Evolutionary conservation across 495 filamentous ascomycete genomes (phyloP).

Genomic region (Lindgomyces ingoldianus): DNA sequence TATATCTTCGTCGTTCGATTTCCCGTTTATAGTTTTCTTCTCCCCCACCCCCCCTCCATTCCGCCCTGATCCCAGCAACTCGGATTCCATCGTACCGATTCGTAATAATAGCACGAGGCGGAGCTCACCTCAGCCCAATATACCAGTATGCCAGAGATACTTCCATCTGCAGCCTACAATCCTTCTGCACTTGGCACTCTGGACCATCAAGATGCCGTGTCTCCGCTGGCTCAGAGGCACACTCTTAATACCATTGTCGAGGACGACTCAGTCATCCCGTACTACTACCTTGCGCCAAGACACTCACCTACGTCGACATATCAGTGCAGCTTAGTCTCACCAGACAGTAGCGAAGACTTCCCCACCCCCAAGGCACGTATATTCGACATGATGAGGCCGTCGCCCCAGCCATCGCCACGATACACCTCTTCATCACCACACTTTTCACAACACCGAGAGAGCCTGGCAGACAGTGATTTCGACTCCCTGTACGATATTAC

Average conservation of each 20-base stretch:
- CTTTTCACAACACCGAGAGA: conserved; percentile 50
- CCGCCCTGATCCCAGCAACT: conserved; percentile 3
- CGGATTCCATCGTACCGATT: conserved; percentile 31
- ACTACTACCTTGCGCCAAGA: conserved; percentile 38
- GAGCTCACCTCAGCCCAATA: conserved; percentile 42
- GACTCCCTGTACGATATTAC: conserved; percentile 86
- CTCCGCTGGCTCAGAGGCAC: conserved; percentile 66
- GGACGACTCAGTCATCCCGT: conserved; percentile 55
- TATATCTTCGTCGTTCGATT: conserved; percentile 6
- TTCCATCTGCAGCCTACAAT: conserved; percentile 61
- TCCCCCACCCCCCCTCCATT: neutral
- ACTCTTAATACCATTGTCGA: conserved; percentile 78
- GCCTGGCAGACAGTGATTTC: conserved; percentile 64
- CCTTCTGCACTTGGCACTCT: conserved; percentile 60
- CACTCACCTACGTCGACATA: conserved; percentile 34
- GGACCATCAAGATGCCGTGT: conserved; percentile 21
- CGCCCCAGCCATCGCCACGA: conserved; percentile 47
- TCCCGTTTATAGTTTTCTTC: conserved; percentile 25
- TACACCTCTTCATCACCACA: conserved; percentile 51
- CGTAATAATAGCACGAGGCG: conserved; percentile 41
- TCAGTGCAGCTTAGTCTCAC: conserved; percentile 26
- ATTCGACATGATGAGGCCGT: conserved; percentile 22
- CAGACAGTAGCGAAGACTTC: conserved; percentile 28
- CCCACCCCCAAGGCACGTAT: conserved; percentile 29
- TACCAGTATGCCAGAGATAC: conserved; percentile 61